phyloP scores from a whole-genome alignment of 1,139 yeast genomes.

The Yamadazyma siamensis region DNA sequence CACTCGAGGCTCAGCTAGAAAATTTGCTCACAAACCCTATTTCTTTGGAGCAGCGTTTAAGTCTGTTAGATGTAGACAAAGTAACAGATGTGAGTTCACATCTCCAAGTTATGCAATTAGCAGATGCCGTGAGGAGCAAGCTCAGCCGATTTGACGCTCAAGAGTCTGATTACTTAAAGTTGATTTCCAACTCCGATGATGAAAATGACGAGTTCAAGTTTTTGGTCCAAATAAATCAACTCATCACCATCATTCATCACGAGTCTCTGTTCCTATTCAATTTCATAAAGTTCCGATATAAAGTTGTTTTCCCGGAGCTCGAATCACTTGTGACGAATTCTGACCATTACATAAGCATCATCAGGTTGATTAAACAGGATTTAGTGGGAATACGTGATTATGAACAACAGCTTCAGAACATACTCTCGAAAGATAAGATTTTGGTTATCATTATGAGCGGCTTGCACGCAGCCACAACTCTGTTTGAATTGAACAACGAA shows the following conservation, averaged over 20 bases:
- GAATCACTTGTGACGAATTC: conserved; percentile 64
- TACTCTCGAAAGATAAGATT: conserved; percentile 60
- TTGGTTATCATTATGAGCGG: conserved; percentile 77
- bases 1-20: conserved; percentile 8
- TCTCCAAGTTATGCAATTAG: conserved; percentile 24
- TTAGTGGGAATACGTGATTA: conserved; percentile 29
- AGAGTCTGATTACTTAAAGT: conserved; percentile 32
- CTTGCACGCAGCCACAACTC: conserved; percentile 30
- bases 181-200: conserved; percentile 29
- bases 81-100: conserved; percentile 17
- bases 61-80: conserved; percentile 16
- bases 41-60: conserved; percentile 9
- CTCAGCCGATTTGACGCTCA: conserved; percentile 21
- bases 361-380: conserved; percentile 51
- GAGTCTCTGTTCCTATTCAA: conserved; percentile 53
- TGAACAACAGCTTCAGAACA: conserved; percentile 33
- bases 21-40: conserved; percentile 8
- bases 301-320: conserved; percentile 68
- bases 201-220: conserved; percentile 45
- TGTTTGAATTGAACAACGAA: conserved; percentile 23
- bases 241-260: conserved; percentile 51
- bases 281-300: conserved; percentile 52
- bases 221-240: conserved; percentile 52
- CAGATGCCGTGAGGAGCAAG: conserved; percentile 22
- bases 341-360: conserved; percentile 57